A percentile compares a stretch with the other conserved stretches of the same genome.
Evolutionary conservation across 768 basidiomycete genomes (phyloP).

Genomic region (Lactarius psammicola): DNA sequence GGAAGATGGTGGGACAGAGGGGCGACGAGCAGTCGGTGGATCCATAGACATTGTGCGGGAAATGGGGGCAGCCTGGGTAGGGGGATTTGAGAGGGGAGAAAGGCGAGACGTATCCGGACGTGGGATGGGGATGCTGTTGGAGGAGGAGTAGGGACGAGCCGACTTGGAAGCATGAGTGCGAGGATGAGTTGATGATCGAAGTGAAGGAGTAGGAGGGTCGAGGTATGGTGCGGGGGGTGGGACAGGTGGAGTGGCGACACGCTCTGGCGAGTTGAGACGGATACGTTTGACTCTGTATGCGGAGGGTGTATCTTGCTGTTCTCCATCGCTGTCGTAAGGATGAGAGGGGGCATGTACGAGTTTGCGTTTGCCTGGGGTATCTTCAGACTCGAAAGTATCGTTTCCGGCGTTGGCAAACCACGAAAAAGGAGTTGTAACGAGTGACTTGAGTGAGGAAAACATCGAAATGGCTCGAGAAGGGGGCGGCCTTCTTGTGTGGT

Average conservation of each 20-base stretch:
- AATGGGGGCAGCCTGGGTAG: constrained; percentile 25
- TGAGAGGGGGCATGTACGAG: constrained; percentile 21
- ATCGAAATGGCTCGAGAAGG: constrained; percentile 35
- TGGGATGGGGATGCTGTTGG: constrained; percentile 23
- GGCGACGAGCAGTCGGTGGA: constrained; percentile 40
- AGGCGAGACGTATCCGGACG: constrained; percentile 26
- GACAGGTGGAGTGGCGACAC: neutral
- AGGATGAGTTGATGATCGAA: constrained; percentile 12
- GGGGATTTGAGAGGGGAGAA: constrained; percentile 10
- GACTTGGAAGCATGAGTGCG: constrained; percentile 16
- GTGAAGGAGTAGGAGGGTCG: constrained; percentile 27
- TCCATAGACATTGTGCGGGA: constrained; percentile 74
- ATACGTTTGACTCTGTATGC: constrained; percentile 33
- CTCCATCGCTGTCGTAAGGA: constrained; percentile 26
- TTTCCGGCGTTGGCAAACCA: constrained; percentile 34
- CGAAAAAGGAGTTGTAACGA: constrained; percentile 36
- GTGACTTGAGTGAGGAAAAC: constrained; percentile 38
- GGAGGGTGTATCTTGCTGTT: constrained; percentile 19
- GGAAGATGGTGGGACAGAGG: constrained; percentile 27
- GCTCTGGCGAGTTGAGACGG: constrained; percentile 27
- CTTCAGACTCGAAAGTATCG: constrained; percentile 32
- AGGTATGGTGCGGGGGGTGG: constrained; percentile 16
- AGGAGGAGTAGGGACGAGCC: constrained; percentile 21
- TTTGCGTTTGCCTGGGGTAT: constrained; percentile 37
- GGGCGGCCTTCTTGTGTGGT: constrained; percentile 25